Conservation (phyloP, 1,139 yeast genomes). For the Saccharomyces uvarum region DNA sequence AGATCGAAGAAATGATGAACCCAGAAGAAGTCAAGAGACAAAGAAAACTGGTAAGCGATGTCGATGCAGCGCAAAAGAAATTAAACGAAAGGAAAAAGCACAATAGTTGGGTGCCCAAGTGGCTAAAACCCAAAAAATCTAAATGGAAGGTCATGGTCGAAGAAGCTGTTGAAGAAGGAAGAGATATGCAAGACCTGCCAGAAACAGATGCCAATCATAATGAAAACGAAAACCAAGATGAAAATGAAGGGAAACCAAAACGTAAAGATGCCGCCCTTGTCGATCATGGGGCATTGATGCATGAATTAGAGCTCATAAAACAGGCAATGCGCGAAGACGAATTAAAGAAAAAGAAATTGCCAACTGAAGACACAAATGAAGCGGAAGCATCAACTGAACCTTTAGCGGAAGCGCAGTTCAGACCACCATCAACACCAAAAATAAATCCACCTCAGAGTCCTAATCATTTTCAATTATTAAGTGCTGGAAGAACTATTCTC, state of each 20-base stretch:
- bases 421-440: not conserved
- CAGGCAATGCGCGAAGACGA: slow-evolving; percentile 21
- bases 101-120: slow-evolving; percentile 47
- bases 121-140: slow-evolving; percentile 61
- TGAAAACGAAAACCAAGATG: slow-evolving; percentile 10
- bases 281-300: slow-evolving; percentile 27
- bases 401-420: not conserved
- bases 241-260: slow-evolving; percentile 8
- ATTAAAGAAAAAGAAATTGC: slow-evolving; percentile 4
- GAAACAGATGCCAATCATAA: slow-evolving; percentile 6
- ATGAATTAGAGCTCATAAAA: slow-evolving; percentile 22
- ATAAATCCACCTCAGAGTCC: slow-evolving; percentile 10
- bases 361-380: not conserved
- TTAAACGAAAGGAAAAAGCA: slow-evolving; percentile 39
- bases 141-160: slow-evolving; percentile 79
- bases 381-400: not conserved
- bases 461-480: slow-evolving; percentile 23
- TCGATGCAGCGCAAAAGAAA: slow-evolving; percentile 73
- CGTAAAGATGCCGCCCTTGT: slow-evolving; percentile 22
- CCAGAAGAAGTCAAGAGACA: slow-evolving; percentile 79
- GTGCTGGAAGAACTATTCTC: slow-evolving; percentile 27
- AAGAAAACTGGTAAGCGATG: slow-evolving; percentile 70
- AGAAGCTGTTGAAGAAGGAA: slow-evolving; percentile 31
- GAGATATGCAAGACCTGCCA: slow-evolving; percentile 3
- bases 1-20: slow-evolving; percentile 86